Conservation (phyloP, 352 stramenopile genomes). For the Phytophthora fragariaefolia region DNA sequence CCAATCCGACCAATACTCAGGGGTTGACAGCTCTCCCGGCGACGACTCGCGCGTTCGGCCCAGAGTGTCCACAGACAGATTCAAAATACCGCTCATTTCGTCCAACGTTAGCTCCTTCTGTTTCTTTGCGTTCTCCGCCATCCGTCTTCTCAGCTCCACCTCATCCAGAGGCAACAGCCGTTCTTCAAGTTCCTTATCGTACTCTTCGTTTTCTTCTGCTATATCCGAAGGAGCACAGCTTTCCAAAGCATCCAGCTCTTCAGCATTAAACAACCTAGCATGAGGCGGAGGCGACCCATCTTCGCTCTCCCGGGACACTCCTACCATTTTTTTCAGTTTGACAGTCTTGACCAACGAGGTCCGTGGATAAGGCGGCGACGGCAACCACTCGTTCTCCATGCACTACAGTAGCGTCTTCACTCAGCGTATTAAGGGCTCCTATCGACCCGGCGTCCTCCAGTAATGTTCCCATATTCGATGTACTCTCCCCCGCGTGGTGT, state of each 20-base stretch:
- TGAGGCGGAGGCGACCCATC: not conserved
- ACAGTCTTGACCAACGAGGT: not conserved
- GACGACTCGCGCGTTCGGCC: not conserved
- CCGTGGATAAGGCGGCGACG: not conserved
- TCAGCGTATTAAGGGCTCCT: not conserved
- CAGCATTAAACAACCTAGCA: not conserved
- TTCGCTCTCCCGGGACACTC: not conserved
- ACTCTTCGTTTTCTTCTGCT: not conserved
- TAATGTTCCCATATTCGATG: not conserved
- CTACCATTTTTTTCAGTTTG: not conserved
- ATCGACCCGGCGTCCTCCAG: not conserved
- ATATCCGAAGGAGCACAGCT: not conserved
- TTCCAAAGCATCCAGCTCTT: not conserved
- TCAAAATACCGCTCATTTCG: not conserved
- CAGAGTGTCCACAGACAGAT: not conserved
- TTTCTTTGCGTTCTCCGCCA: not conserved
- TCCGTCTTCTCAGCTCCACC: not conserved
- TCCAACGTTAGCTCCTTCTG: not conserved
- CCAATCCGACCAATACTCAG: not conserved
- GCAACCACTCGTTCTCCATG: not conserved
- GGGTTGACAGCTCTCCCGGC: not conserved
- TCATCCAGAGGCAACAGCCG: constrained; percentile 3
- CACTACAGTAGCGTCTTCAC: not conserved
- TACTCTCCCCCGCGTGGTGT: not conserved
- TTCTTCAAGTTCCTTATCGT: constrained; percentile 5